Base-by-base conservation (phyloP, 73 alveolate species). In the Paramecium sonneborni region DNA sequence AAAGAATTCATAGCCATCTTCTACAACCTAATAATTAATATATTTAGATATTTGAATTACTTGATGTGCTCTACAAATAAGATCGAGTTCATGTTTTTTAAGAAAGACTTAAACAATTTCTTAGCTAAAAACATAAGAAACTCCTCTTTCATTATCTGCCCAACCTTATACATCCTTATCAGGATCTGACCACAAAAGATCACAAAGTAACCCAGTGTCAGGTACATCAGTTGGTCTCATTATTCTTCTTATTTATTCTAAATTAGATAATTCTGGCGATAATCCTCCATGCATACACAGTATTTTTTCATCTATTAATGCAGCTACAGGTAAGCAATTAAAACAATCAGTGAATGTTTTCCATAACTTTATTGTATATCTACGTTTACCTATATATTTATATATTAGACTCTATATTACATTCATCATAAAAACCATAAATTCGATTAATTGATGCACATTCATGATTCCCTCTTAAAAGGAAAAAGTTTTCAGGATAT, bases 221-320 rank as follows among this genome's bases (percentile, higher is more conserved):
- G 99, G 99, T 55, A 98, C 99, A 76, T 98, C 99, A 18, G 99
- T 98, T 1, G 99, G 99, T 62, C 99, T 92, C 96, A 97, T 94
- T 56, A 98, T 97, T 79, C 98, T 96, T 92, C 96, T 93, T 72
- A 98, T 98, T 93, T 96, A 98, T 92, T 96, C 99, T 76, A 98
- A 86, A 56, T 93, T 93, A 38, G 95, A 94, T 20, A 98, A 94
- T 92, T 98, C 99, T 23, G 99, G 99, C 5, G 99, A 96, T 62
- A 98, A 98, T 24, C 99, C 99, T 6, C 99, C 99, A 85, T 98
- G 99, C 99, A 98, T 97, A 94, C 99, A 98, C 21, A 98, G 89
- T 48, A 98, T 98, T 93, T 98, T 98, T 86, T 98, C 99, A 68
- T 98, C 99, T 74, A 98, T 95, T 85, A 98, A 92, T 84, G 99